Base-by-base conservation (phyloP, 2,329 filamentous ascomycete species). In the Pseudogymnoascus sp. region DNA sequence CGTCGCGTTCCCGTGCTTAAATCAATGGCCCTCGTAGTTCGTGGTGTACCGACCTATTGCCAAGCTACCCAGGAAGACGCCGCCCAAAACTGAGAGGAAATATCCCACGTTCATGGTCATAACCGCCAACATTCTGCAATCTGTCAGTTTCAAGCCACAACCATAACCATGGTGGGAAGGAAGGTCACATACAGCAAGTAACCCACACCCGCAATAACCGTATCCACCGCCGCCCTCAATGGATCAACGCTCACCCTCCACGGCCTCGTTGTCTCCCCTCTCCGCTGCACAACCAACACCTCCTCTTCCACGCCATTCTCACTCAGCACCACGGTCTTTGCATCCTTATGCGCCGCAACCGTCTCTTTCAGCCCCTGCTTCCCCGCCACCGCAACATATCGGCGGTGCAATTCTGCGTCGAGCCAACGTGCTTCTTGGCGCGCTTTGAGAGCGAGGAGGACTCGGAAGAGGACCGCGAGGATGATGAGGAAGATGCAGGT, bases 61-160 rank as follows among this genome's bases (percentile, higher is more conserved):
- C 6, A 97, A 76, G 73, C 94, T 94, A 25, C 93, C 93, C n/a
- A 95, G 72, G 71, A 97, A 97, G 1, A 89, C 83, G 12, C 88
- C 88, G 4, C 80, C 87, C 9, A 95, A 80, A n/a, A 92, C 82
- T 0, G 89, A 92, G 61, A 91, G 75, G 73, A 93, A 93, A 73
- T 94, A 94, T 10, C 90, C 91, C 13, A 93, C 83, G 69, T 94
- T 94, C 78, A 91, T 85, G 1, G 90, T 92, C 91, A 94, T 96
- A 71, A 95, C 89, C 12, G 89, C 90, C 76, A 96, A 78, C 92
- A 96, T 96, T 64, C 92, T 96, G 68, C 15, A 59, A 9, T 17
- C 1, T 13, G 38, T 59, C 9, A 59, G 61, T 69, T 66, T 25
- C 62, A 64, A 35, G 1, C 8, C 4, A 12, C 35, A 27, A 55